Conservation (phyloP, 306 rosid species). For the Ceratonia siliqua region DNA sequence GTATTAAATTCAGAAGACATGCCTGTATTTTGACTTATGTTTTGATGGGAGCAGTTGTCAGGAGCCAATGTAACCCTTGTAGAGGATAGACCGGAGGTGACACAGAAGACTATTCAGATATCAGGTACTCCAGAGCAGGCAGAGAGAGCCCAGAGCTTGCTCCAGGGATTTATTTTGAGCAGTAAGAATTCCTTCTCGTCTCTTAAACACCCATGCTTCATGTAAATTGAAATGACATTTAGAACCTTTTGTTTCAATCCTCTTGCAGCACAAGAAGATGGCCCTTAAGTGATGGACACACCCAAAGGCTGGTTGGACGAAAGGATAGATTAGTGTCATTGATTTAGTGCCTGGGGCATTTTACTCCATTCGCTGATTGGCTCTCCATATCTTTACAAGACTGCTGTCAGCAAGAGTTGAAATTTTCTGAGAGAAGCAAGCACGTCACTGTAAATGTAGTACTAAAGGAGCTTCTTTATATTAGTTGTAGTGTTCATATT, state of each 20-base stretch:
- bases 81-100: slow-evolving; percentile 79
- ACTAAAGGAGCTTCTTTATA: slow-evolving; percentile 25
- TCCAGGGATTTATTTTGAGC: slow-evolving; percentile 97
- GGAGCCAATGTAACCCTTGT: slow-evolving; percentile 91
- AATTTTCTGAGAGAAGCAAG: slow-evolving; percentile 42
- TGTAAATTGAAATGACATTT: slow-evolving; percentile 22
- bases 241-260: not conserved
- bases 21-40: slow-evolving; percentile 21
- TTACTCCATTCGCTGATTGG: slow-evolving; percentile 37
- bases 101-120: slow-evolving; percentile 82
- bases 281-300: slow-evolving; percentile 49
- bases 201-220: not conserved
- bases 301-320: slow-evolving; percentile 29
- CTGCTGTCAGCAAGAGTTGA: slow-evolving; percentile 30
- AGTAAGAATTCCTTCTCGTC: slow-evolving; percentile 50
- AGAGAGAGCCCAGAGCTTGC: slow-evolving; percentile 97
- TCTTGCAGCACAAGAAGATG: slow-evolving; percentile 95
- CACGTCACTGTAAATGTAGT: slow-evolving; percentile 56
- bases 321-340: slow-evolving; percentile 7
- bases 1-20: not conserved
- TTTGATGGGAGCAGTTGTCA: slow-evolving; percentile 64
- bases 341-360: slow-evolving; percentile 38
- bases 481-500: slow-evolving; percentile 35
- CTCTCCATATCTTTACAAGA: slow-evolving; percentile 28
- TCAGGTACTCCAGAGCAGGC: slow-evolving; percentile 97